These are phyloP conservation scores for Penicillium maclennaniae DNA, from an alignment of 495 filamentous ascomycete genomes.

Conservation along the genomic window DNA sequence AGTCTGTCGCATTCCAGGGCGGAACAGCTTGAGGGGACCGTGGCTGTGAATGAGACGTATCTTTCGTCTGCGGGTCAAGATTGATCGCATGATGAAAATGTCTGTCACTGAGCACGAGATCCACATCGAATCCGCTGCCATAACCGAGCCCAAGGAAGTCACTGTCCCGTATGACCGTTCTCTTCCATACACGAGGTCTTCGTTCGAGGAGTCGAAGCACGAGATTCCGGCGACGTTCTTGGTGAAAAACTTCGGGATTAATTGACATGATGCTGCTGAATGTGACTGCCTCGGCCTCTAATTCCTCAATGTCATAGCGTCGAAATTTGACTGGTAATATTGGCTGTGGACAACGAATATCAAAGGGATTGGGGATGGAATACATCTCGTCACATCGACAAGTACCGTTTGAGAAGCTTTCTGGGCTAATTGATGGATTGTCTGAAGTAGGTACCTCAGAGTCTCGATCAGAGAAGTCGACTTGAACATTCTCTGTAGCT, in stretches of 20 bases:
- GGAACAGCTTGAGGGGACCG: background rate
- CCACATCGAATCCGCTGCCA: too few species aligned
- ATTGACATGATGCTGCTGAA: slow-evolving; percentile 8
- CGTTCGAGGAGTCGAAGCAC: background rate
- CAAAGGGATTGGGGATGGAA: background rate
- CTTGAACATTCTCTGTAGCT: background rate
- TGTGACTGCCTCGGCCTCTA: slow-evolving; percentile 11
- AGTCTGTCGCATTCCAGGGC: background rate
- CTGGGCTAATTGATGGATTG: slow-evolving; percentile 3
- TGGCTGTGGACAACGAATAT: background rate
- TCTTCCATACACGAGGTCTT: background rate
- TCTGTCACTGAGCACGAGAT: too few species aligned
- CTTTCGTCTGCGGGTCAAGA: background rate
- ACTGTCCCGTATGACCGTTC: too few species aligned
- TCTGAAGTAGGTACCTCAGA: slow-evolving; percentile 8
- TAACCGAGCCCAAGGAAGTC: too few species aligned
- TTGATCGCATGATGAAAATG: background rate
- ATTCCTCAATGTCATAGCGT: background rate
- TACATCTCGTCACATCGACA: background rate
- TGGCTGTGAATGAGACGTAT: background rate
- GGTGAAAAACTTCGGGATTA: background rate
- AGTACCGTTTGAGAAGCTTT: background rate
- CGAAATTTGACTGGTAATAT: background rate
- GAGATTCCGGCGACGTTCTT: background rate
- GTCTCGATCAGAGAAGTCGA: slow-evolving; percentile 5